phyloP scores from a whole-genome alignment of 129 eudicot species.

The Logfia minima region DNA sequence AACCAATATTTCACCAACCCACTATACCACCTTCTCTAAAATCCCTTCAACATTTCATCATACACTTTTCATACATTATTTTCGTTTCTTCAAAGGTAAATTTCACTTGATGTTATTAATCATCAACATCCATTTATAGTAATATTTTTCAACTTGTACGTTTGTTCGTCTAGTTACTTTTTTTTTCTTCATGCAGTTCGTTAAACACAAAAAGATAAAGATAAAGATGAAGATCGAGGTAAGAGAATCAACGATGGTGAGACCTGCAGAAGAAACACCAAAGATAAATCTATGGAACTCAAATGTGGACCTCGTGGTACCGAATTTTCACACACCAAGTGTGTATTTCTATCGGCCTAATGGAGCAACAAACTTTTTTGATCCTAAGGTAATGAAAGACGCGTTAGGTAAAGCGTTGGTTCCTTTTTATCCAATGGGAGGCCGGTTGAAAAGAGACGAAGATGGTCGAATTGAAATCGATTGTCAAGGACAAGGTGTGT shows the following conservation, averaged over 20 bases:
- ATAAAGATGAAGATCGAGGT: constrained; percentile 54
- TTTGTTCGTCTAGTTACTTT: neutral
- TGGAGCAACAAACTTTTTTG: constrained; percentile 58
- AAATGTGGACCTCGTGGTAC: constrained; percentile 65
- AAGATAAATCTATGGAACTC: constrained; percentile 57
- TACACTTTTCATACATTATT: constrained; percentile 11
- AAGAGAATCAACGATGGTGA: constrained; percentile 59
- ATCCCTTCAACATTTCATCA: constrained; percentile 13
- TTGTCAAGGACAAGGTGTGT: constrained; percentile 79
- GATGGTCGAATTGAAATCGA: constrained; percentile 82
- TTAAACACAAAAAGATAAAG: neutral
- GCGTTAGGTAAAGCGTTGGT: constrained; percentile 65
- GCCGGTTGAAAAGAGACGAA: constrained; percentile 64
- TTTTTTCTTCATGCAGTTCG: constrained; percentile 4
- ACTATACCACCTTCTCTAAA: neutral
- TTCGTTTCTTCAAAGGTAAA: constrained; percentile 21
- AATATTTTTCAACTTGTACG: constrained; percentile 4
- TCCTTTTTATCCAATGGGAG: constrained; percentile 83
- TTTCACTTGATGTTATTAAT: neutral
- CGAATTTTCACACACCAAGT: constrained; percentile 64
- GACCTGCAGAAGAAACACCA: constrained; percentile 66
- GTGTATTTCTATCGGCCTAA: constrained; percentile 68
- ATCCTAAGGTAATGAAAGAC: constrained; percentile 53
- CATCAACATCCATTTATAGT: neutral
- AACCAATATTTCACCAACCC: constrained; percentile 36